Conservation (phyloP, 192 early-diverging fungal species). For the Backusella morwellensis region DNA sequence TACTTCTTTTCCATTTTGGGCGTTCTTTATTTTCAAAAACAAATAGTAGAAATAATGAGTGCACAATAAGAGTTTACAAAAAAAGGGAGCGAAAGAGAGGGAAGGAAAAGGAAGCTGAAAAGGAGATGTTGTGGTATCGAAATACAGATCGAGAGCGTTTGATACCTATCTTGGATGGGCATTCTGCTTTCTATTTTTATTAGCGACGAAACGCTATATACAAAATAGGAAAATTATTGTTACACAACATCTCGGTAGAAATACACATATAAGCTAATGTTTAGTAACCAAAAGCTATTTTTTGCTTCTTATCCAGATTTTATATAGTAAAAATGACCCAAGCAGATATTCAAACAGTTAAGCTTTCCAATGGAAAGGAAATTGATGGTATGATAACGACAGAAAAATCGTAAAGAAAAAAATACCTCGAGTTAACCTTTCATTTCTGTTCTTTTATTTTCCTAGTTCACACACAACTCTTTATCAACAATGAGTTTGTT, state of each 20-base stretch:
- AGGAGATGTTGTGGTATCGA: neutral
- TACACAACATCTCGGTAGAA: neutral
- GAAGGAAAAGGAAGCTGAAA: neutral
- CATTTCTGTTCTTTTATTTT: neutral
- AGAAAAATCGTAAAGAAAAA: neutral
- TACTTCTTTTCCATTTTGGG: neutral
- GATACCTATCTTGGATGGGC: neutral
- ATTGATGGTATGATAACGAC: slow-evolving; percentile 16
- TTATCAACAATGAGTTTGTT: slow-evolving; percentile 65
- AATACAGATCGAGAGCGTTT: neutral
- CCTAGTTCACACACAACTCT: slow-evolving; percentile 49
- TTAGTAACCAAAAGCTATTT: neutral
- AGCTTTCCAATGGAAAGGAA: slow-evolving; percentile 17
- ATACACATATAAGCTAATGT: neutral
- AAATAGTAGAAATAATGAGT: neutral
- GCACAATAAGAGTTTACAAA: neutral
- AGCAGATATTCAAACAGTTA: slow-evolving; percentile 32
- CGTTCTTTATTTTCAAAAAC: neutral
- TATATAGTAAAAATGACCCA: slow-evolving; percentile 15
- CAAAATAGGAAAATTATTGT: neutral
- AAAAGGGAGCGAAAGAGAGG: neutral
- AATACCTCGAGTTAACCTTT: neutral
- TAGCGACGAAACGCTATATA: neutral
- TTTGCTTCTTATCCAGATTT: neutral
- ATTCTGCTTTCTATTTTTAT: neutral